Evolutionary conservation across 768 basidiomycete species (phyloP).

Genomic region (Lepiota subincarnata): DNA sequence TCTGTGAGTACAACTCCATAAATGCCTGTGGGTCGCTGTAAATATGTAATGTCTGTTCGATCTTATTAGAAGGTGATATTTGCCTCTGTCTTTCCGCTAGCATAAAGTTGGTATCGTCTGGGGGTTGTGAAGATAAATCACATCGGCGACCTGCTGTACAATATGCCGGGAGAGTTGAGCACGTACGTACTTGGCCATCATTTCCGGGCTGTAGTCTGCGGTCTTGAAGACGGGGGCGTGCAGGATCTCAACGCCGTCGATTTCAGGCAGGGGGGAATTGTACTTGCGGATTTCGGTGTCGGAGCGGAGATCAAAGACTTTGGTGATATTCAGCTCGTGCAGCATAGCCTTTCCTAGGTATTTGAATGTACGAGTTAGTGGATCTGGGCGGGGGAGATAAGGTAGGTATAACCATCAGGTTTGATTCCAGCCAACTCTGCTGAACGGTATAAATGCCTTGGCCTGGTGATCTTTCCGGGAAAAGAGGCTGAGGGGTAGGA

Average conservation of each 20-base stretch:
- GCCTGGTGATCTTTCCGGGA: constrained; percentile 51
- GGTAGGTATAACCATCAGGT: constrained; percentile 50
- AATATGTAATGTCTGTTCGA: background rate
- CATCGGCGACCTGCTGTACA: constrained; percentile 16
- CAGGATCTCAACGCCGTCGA: constrained; percentile 59
- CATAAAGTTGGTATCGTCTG: constrained; percentile 71
- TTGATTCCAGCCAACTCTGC: constrained; percentile 73
- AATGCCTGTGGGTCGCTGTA: constrained; percentile 49
- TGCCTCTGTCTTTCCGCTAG: constrained; percentile 78
- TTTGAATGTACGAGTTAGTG: background rate
- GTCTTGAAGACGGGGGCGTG: constrained; percentile 64
- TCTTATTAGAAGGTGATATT: constrained; percentile 4
- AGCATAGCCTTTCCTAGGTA: constrained; percentile 53
- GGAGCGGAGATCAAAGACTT: constrained; percentile 74
- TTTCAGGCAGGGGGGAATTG: constrained; percentile 55
- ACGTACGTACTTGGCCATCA: constrained; percentile 77
- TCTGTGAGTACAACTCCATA: constrained; percentile 77
- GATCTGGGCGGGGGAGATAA: background rate
- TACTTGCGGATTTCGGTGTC: constrained; percentile 78
- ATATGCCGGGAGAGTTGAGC: constrained; percentile 17
- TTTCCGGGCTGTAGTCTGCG: constrained; percentile 81
- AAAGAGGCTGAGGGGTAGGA: constrained; percentile 45
- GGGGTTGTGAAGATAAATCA: constrained; percentile 18
- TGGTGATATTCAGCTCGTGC: constrained; percentile 57
- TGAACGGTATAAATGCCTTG: constrained; percentile 57